These are phyloP conservation scores for Talaromyces verruculosus DNA, from an alignment of 2,329 filamentous ascomycete species.

Conservation along the genomic window DNA sequence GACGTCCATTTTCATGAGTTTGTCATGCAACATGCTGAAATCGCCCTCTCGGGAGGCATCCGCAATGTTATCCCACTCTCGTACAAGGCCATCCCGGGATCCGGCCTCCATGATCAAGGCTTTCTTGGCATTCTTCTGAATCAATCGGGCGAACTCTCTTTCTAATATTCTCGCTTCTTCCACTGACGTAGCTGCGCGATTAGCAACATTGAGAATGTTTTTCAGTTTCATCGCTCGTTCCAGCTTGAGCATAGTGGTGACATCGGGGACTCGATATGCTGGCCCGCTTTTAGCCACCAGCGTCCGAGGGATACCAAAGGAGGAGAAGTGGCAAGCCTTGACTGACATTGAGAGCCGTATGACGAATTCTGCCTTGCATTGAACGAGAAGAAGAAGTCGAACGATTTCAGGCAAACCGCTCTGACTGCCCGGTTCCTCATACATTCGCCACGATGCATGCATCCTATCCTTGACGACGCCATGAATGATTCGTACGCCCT, in stretches of 20 bases:
- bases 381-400: constrained; percentile 2
- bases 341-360: constrained; percentile 4
- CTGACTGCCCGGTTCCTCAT: constrained; percentile 13
- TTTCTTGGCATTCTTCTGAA: constrained; percentile 11
- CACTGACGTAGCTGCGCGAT: background rate
- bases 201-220: constrained; percentile 2
- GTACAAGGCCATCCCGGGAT: background rate
- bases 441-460: constrained; percentile 17
- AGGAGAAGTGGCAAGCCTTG: background rate
- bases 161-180: constrained; percentile 4
- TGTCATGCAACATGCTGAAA: constrained; percentile 13
- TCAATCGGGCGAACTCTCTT: background rate
- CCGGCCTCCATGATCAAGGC: constrained; percentile 11
- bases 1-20: background rate
- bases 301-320: constrained; percentile 11
- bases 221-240: constrained; percentile 11
- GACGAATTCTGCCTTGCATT: constrained; percentile 6
- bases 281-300: background rate
- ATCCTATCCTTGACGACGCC: constrained; percentile 15
- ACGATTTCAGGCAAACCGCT: constrained; percentile 18
- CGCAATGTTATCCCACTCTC: constrained; percentile 8
- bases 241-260: constrained; percentile 1
- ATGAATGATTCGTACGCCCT: constrained; percentile 14
- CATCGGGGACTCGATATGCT: constrained; percentile 4
- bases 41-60: constrained; percentile 10